Base-by-base conservation (phyloP, 1,284 basidiomycete species). In the Flammula alnicola region DNA sequence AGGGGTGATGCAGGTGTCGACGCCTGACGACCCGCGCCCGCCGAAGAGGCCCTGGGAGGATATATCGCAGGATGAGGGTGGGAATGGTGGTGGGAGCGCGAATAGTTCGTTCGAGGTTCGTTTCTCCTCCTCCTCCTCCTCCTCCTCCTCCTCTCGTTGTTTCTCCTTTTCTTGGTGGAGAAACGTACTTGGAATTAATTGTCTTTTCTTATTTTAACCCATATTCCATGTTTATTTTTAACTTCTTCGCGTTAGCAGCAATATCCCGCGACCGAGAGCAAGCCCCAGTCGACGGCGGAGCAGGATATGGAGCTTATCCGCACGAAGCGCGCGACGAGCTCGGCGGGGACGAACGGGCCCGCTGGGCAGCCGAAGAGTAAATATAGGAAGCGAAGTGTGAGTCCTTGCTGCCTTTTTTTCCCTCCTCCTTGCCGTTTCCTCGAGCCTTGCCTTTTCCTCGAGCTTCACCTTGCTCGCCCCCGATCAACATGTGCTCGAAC, bases 1-100 rank as follows among this genome's bases (percentile, higher is more conserved):
- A n/a, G n/a, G n/a, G n/a, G n/a, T 63, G 12, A 63, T 60, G 45
- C 63, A 63, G 37, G 62, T 57, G 25, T 63, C 69, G n/a, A n/a
- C n/a, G 26, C 62, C 67, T n/a, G 74, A 76, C 31, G 73, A 74
- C 51, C 65, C 74, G 56, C 78, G 87, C 14, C 77, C 82, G 4
- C 87, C 85, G 14, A 90, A 90, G 62, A 66, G 87, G 44, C 86
- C 86, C 33, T 90, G 87, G 88, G 88, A 90, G 65, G 88, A 88
- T 53, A 73, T 83, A 64, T 70, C 75, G 22, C 70, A 74, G 45
- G 77, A 78, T 32, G 71, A 66, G n/a, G n/a, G n/a, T n/a, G n/a
- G n/a, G 17, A 51, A 45, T 14, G 47, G 66, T 32, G n/a, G n/a
- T n/a, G n/a, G n/a, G n/a, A n/a, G n/a, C n/a, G 45, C 56, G 35